Evolutionary conservation across 2,329 filamentous ascomycete species (phyloP), one percentile per base, ranked within the genome.

Genomic region (Sporothrix inflata): DNA sequence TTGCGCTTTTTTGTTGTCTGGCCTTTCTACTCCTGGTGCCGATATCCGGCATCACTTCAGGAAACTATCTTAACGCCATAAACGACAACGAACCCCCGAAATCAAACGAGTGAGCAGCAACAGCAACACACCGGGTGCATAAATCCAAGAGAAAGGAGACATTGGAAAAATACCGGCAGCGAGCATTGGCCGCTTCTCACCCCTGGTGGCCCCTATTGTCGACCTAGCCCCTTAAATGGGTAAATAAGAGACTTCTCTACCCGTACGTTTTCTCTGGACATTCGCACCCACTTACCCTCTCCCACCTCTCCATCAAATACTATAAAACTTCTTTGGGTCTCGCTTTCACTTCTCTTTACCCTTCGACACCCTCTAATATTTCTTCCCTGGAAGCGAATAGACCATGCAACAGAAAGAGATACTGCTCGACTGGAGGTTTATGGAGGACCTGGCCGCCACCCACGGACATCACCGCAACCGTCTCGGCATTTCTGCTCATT

Each of bases 351-450:
- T 38, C 38, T 55, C 21, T 11, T 8, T 16, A n/a, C 65, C 4
- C 49, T 42, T 53, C 19, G 5, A 24, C 8, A 47, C n/a, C 30
- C 65, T 38, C 24, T 38, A 4, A 24, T 24, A 16, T 40, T 61
- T 12, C 11, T 11, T 11, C 49, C 19, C 40, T 16, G 4, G 4
- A 30, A 55, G 27, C 19, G 42, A 51, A 42, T 51, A 72, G 38
- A 72, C 49, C 34, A 73, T 74, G 72, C 73, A 66, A 73, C 71
- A 74, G 49, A 66, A 47, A 27, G 69, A 72, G 34, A 19, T 66
- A 11, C 21, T 61, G 16, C 27, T 45, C 19, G 73, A 72, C 70
- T 73, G 69, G 69, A 71, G 69, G 61, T 34, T 73, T 65, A 42
- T 63, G 60, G 70, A 74, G 47, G 38, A 68, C 12, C 16, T 72